Conservation (phyloP, 306 rosid genomes). For the Oemleria cerasiformis region DNA sequence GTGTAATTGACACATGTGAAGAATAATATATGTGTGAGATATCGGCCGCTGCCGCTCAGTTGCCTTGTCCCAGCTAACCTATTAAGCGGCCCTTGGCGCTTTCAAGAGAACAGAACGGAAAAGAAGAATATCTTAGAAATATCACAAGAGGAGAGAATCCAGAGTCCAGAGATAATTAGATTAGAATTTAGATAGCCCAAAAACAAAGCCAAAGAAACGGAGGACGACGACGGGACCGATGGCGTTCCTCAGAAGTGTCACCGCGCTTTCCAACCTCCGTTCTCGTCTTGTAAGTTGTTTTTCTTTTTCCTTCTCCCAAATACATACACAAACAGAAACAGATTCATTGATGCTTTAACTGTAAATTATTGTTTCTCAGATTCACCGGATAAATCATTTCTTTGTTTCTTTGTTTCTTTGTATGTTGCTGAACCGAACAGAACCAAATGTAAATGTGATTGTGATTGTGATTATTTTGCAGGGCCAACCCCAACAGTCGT, state of each 20-base stretch:
- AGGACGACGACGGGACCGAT: slow-evolving; percentile 7
- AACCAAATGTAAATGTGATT: neutral
- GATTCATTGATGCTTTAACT: too few species aligned
- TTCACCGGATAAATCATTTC: neutral
- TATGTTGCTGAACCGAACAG: neutral
- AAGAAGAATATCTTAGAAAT: too few species aligned
- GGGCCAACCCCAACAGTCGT: slow-evolving; percentile 47
- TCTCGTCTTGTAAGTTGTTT: slow-evolving; percentile 61
- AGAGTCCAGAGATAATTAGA: too few species aligned
- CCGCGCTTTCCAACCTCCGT: slow-evolving; percentile 78
- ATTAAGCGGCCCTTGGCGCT: too few species aligned
- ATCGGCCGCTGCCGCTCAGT: too few species aligned
- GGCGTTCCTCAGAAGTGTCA: slow-evolving; percentile 61
- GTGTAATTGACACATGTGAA: too few species aligned
- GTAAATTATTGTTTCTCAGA: neutral
- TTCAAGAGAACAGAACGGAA: too few species aligned
- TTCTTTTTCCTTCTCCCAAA: neutral
- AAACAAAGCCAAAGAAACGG: too few species aligned
- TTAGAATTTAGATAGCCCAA: too few species aligned
- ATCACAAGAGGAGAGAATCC: too few species aligned
- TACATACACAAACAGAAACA: neutral
- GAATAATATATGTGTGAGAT: too few species aligned
- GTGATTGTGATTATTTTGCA: slow-evolving; percentile 23
- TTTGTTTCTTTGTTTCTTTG: slow-evolving; percentile 1
- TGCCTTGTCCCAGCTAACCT: too few species aligned